phyloP scores from a whole-genome alignment of 306 rosid genomes.

The Echinosophora koreensis region DNA sequence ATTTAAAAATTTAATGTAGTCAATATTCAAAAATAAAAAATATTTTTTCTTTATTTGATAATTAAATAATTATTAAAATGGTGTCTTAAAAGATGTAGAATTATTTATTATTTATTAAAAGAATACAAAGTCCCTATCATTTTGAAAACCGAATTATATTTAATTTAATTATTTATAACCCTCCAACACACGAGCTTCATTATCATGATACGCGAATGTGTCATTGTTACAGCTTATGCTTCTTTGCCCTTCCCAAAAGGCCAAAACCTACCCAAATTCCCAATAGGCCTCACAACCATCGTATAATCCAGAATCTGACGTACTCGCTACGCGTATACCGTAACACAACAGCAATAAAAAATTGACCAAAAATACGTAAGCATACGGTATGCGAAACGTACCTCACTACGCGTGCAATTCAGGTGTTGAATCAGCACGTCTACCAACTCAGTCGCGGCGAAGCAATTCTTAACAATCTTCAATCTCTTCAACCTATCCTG shows the following conservation, averaged over 20 bases:
- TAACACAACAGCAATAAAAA: background rate
- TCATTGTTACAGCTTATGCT: slow-evolving; percentile 33
- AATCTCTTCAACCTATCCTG: slow-evolving; percentile 81
- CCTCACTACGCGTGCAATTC: slow-evolving; percentile 81
- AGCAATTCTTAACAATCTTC: slow-evolving; percentile 84
- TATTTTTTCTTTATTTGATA: too few relatives aligned
- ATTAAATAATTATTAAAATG: too few relatives aligned
- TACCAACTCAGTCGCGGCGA: slow-evolving; percentile 77
- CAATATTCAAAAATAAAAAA: too few relatives aligned
- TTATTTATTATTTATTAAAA: background rate
- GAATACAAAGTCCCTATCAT: slow-evolving; percentile 3
- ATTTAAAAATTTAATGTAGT: too few relatives aligned
- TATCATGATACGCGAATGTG: slow-evolving; percentile 32
- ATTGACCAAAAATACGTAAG: background rate
- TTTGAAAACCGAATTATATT: slow-evolving; percentile 36
- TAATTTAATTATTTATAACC: background rate
- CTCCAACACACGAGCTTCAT: slow-evolving; percentile 17
- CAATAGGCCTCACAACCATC: too few relatives aligned
- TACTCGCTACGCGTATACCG: background rate
- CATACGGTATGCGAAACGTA: slow-evolving; percentile 50
- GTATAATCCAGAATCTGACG: background rate
- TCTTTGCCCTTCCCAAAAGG: too few relatives aligned
- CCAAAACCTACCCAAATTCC: too few relatives aligned
- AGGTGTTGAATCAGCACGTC: slow-evolving; percentile 70
- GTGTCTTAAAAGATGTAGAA: too few relatives aligned